These are phyloP conservation scores for Picochlorum sp. DNA, from an alignment of 139 green algal species.

Conservation along the genomic window DNA sequence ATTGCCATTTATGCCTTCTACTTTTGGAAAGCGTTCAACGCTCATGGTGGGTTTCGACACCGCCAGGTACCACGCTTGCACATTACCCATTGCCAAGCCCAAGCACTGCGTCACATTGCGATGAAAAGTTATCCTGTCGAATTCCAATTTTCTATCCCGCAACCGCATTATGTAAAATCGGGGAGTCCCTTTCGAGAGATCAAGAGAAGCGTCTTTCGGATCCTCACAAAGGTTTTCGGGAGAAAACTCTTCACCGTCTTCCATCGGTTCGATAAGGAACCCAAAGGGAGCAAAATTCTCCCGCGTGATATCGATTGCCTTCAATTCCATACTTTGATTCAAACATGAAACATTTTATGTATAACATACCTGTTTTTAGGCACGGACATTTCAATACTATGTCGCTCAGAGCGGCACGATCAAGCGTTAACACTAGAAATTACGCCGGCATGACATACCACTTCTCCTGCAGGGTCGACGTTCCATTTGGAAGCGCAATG, in stretches of 20 bases:
- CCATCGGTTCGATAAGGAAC: not conserved
- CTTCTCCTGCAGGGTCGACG: too few relatives aligned
- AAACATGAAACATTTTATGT: too few relatives aligned
- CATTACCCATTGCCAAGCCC: conserved; percentile 14
- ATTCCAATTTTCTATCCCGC: conserved; percentile 41
- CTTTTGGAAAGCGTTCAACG: conserved; percentile 24
- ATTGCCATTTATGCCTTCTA: conserved; percentile 4
- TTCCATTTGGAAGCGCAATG: too few relatives aligned
- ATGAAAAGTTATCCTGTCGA: conserved; percentile 89
- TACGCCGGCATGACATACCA: too few relatives aligned
- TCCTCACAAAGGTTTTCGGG: too few relatives aligned
- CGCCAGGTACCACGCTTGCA: conserved; percentile 66
- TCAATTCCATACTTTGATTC: too few relatives aligned
- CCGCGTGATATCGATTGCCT: too few relatives aligned
- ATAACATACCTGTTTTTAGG: too few relatives aligned
- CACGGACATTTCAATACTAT: too few relatives aligned
- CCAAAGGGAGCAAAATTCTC: not conserved
- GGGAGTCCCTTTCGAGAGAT: not conserved
- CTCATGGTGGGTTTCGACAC: conserved; percentile 48
- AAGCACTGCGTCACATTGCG: conserved; percentile 64
- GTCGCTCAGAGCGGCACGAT: too few relatives aligned
- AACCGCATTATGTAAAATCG: conserved; percentile 95
- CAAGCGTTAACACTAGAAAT: too few relatives aligned
- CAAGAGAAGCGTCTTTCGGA: not conserved
- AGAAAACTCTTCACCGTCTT: not conserved